phyloP scores from a whole-genome alignment of 2,329 filamentous ascomycete genomes.

The Thermoascus crustaceus region DNA sequence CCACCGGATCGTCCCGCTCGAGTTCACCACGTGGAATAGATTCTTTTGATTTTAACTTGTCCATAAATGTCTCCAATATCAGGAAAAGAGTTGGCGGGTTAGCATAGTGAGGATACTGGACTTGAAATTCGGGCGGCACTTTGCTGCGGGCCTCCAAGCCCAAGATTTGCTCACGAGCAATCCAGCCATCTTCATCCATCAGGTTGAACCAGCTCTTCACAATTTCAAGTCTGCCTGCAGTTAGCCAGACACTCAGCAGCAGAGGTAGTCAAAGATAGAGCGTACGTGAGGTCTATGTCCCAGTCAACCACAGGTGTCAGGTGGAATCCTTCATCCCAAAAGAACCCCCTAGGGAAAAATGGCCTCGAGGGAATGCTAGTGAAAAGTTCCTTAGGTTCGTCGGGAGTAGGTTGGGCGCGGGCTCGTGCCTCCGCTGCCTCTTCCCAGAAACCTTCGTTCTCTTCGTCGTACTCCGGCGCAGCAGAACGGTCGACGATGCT shows the following conservation, averaged over 20 bases:
- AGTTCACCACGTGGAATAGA: conserved; percentile 17
- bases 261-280: conserved; percentile 5
- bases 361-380: conserved; percentile 85
- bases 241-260: conserved; percentile 14
- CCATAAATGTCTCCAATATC: conserved; percentile 73
- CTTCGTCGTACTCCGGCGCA: conserved; percentile 88
- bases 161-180: conserved; percentile 90
- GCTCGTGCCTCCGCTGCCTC: conserved; percentile 73
- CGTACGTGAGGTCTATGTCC: conserved; percentile 74
- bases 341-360: conserved; percentile 92
- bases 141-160: conserved; percentile 88
- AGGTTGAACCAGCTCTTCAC: conserved; percentile 92
- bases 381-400: conserved; percentile 81
- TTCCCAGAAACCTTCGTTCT: conserved; percentile 92
- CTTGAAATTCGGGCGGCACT: conserved; percentile 84
- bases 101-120: conserved; percentile 94
- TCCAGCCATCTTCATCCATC: conserved; percentile 97
- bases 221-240: conserved; percentile 55
- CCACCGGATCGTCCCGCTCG: conserved; percentile 21
- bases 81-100: conserved; percentile 95
- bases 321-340: conserved; percentile 98
- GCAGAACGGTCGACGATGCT: conserved; percentile 84
- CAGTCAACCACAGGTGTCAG: conserved; percentile 84
- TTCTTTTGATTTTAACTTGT: conserved; percentile 55
- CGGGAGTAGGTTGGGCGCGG: conserved; percentile 58